Evolutionary conservation across 2,329 filamentous ascomycete species (phyloP), one percentile per base, ranked within the genome.

Genomic region (Sarocladium strictum): DNA sequence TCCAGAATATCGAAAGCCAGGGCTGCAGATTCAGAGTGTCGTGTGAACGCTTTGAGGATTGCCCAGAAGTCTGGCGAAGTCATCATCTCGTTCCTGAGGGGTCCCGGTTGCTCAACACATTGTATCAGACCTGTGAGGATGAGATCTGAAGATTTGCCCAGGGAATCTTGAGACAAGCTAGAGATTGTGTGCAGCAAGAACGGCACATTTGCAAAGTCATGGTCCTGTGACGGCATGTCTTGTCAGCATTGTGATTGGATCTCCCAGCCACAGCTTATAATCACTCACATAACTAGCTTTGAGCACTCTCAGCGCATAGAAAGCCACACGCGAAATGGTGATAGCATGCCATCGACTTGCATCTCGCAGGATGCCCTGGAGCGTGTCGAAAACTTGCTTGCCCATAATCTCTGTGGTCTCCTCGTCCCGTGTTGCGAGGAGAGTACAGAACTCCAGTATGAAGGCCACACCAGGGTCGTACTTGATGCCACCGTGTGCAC

Each of bases 41-140:
- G 76, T 47, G 89, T 84, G 17, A 99, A 75, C 29, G 84, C 81
- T 58, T 90, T 86, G 53, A 99, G 76, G 14, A 97, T 89, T 4
- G 87, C 87, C 94, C 94, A 99, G 69, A 99, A 97, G 65, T 99
- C 94, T 0, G 94, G 94, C 17, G 93, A 97, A 14, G 90, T 93
- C 71, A 96, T 95, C 61, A 97, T 89, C 71, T 97, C 93, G 61
- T 89, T 96, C 55, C 90, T 85, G 26, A 99, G 75, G 12, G 88
- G 84, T 24, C 85, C 85, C 1, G 90, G 84, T 57, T 87, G 83
- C 53, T 87, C 84, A 60, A 96, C 89, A 63, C 92, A 97, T 43
- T 85, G 77, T 43, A 85, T 82, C 24, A 99, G 75, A 0, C 93
- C 93, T 62, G 88, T 86, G 17, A 96, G 76, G 1, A 95, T 83